These are phyloP conservation scores for Candida dajiaensis DNA, from an alignment of 805 yeast species.

Conservation along the genomic window DNA sequence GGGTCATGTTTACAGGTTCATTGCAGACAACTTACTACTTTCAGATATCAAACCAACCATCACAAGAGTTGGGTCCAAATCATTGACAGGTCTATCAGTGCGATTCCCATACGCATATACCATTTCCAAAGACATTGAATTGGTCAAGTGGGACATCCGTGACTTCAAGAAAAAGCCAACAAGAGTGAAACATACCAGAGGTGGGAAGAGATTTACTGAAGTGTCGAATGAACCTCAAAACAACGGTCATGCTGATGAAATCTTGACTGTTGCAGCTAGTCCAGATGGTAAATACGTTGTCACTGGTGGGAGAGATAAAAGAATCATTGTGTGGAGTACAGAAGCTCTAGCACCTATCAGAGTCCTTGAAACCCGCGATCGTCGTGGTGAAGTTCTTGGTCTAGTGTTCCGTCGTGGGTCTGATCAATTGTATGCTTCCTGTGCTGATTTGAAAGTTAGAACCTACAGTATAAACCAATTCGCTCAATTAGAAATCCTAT, in stretches of 20 bases:
- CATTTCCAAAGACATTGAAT: constrained; percentile 72
- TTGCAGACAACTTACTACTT: constrained; percentile 44
- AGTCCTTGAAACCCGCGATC: constrained; percentile 68
- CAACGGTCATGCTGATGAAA: constrained; percentile 74
- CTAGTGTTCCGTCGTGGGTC: constrained; percentile 73
- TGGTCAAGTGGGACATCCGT: constrained; percentile 75
- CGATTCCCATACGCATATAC: constrained; percentile 53
- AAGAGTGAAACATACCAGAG: constrained; percentile 57
- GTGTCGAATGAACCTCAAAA: constrained; percentile 39
- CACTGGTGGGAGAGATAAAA: constrained; percentile 84
- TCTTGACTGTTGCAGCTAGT: constrained; percentile 73
- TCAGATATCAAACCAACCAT: constrained; percentile 35
- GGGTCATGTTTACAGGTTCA: constrained; percentile 72
- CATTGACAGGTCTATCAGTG: constrained; percentile 42
- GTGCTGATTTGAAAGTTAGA: constrained; percentile 87
- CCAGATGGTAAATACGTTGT: constrained; percentile 86
- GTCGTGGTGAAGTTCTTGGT: constrained; percentile 66
- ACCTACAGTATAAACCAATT: constrained; percentile 81
- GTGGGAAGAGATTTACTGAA: constrained; percentile 46
- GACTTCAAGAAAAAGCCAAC: constrained; percentile 52
- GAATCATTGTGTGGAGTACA: constrained; percentile 80
- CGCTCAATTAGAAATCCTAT: constrained; percentile 83
- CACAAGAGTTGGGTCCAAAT: constrained; percentile 57
- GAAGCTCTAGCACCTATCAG: constrained; percentile 72
- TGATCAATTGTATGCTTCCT: constrained; percentile 85